Evolutionary conservation across 768 basidiomycete species (phyloP).

Genomic region (Lepiota venenata): DNA sequence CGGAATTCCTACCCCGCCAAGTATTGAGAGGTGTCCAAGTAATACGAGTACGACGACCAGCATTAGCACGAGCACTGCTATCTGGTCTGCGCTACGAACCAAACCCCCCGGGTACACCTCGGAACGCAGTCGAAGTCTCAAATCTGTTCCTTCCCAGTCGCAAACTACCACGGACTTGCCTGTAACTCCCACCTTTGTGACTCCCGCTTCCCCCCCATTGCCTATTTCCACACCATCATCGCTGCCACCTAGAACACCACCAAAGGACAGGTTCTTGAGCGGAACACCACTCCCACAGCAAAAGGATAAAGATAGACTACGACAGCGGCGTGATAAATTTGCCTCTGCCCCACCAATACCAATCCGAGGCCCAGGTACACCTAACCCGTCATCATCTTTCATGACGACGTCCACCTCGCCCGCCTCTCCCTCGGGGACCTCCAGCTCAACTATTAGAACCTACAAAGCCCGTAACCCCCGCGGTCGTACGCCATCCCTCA

Average conservation of each 20-base stretch:
- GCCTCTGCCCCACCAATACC: constrained; percentile 11
- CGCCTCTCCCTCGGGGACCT: neutral
- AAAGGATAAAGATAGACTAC: constrained; percentile 6
- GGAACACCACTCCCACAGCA: constrained; percentile 3
- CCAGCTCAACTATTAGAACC: constrained; percentile 5
- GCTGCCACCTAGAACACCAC: constrained; percentile 12
- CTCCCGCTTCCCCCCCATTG: constrained; percentile 18
- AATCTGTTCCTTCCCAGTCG: constrained; percentile 29
- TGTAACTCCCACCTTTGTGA: constrained; percentile 10
- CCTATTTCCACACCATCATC: constrained; percentile 17
- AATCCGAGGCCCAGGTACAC: constrained; percentile 1
- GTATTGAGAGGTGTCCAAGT: constrained; percentile 2
- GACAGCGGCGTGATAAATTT: constrained; percentile 12
- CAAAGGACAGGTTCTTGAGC: neutral
- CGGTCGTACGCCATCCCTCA: constrained; percentile 8
- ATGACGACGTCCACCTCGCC: neutral
- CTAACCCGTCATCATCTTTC: neutral
- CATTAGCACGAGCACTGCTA: constrained; percentile 2
- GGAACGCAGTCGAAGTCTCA: constrained; percentile 22
- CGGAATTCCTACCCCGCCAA: neutral
- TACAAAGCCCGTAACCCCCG: neutral
- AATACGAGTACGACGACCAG: constrained; percentile 6
- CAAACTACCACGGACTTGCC: constrained; percentile 21
- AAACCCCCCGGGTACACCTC: neutral
- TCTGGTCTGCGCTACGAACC: constrained; percentile 5